Percentiles rank a stretch among this genome's conserved stretches.
phyloP scores from a whole-genome alignment of 768 basidiomycete species.

The Paxillus involutus region DNA sequence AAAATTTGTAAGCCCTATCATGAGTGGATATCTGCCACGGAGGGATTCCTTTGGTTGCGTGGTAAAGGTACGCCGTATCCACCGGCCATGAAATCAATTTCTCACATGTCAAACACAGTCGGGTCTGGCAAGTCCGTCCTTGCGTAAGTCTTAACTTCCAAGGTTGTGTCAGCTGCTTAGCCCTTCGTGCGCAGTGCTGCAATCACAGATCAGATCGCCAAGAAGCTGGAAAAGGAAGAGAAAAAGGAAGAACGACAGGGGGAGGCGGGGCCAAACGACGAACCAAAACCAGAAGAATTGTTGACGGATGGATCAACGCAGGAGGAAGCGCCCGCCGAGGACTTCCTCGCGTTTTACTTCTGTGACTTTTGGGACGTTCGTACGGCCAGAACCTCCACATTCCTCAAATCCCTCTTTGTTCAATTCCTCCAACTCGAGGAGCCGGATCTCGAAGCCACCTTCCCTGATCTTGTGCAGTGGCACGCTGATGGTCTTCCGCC shows the following conservation, averaged over 20 bases:
- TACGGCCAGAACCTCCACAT: slow-evolving; percentile 11
- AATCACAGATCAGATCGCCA: slow-evolving; percentile 23
- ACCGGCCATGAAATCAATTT: no score
- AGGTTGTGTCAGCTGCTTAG: background rate
- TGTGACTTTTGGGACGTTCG: slow-evolving; percentile 29
- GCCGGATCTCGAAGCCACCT: slow-evolving; percentile 16
- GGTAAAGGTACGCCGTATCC: no score
- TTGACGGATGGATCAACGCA: background rate
- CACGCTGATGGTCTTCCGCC: slow-evolving; percentile 17
- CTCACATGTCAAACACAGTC: no score
- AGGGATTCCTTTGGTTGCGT: no score
- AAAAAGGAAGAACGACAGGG: slow-evolving; percentile 19
- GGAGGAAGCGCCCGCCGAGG: background rate
- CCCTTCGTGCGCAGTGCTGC: slow-evolving; percentile 19
- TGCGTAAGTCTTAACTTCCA: no score
- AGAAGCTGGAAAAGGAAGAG: slow-evolving; percentile 21
- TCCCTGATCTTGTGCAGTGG: slow-evolving; percentile 19
- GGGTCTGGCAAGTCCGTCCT: no score
- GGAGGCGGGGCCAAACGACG: slow-evolving; percentile 11
- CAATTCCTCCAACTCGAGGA: slow-evolving; percentile 27
- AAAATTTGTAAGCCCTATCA: no score
- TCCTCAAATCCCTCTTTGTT: slow-evolving; percentile 24
- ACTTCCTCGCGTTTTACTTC: slow-evolving; percentile 25
- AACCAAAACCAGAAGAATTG: slow-evolving; percentile 18
- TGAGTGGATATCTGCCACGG: no score